Percentiles rank a stretch among this genome's conserved stretches.
These are phyloP conservation scores for Hordeum vulgare DNA, from an alignment of 176 grass and related monocot genomes.

Conservation along the genomic window MorexV3_pseudomolecules_assembly NC_058522.1:480082873-480083372, in stretches of 20 bases:
- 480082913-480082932: conserved; percentile 65
- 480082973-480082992: conserved; percentile 56
- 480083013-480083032: conserved; percentile 58
- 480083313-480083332: conserved; percentile 80
- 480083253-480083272: conserved; percentile 87
- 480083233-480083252: conserved; percentile 89
- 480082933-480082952: conserved; percentile 43
- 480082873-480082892: conserved; percentile 71
- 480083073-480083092: background rate
- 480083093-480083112: background rate
- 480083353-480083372: conserved; percentile 96
- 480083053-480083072: conserved; percentile 17
- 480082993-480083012: conserved; percentile 48
- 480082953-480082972: conserved; percentile 49
- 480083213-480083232: conserved; percentile 62
- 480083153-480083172: background rate
- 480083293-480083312: conserved; percentile 91
- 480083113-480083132: conserved; percentile 19
- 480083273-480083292: conserved; percentile 99
- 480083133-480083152: background rate
- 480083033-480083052: background rate
- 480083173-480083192: conserved; percentile 46
- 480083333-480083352: conserved; percentile 86
- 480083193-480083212: conserved; percentile 81
- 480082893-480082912: conserved; percentile 46